Evolutionary conservation across 2,329 filamentous ascomycete species (phyloP).

Genomic region (Neurospora sp.): DNA sequence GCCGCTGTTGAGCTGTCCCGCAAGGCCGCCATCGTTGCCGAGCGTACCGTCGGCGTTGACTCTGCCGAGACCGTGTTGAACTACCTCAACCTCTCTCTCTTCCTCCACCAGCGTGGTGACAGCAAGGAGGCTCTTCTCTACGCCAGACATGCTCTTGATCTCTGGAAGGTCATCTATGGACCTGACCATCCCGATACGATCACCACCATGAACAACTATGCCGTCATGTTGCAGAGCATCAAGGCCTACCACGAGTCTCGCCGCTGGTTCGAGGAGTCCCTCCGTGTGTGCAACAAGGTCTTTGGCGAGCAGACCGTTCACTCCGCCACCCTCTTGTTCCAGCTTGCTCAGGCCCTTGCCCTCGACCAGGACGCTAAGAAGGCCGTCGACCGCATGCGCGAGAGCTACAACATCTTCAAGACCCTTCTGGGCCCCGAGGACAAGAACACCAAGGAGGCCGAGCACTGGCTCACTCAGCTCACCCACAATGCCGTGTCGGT

Average conservation of each 20-base stretch:
- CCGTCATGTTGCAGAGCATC: constrained; percentile 93
- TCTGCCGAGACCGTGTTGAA: constrained; percentile 88
- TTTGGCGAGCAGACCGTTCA: constrained; percentile 87
- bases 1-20: constrained; percentile 89
- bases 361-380: constrained; percentile 92
- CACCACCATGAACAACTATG: constrained; percentile 96
- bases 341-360: constrained; percentile 89
- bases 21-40: constrained; percentile 92
- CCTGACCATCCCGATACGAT: constrained; percentile 92
- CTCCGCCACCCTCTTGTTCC: constrained; percentile 90
- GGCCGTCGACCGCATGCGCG: constrained; percentile 87
- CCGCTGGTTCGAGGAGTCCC: constrained; percentile 91
- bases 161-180: constrained; percentile 97
- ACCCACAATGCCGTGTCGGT: constrained; percentile 92
- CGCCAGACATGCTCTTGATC: constrained; percentile 81
- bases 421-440: constrained; percentile 77
- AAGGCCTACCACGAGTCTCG: constrained; percentile 93
- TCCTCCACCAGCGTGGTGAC: constrained; percentile 86
- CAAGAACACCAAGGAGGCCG: constrained; percentile 96
- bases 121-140: constrained; percentile 81
- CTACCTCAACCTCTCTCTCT: constrained; percentile 91
- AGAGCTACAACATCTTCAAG: constrained; percentile 94
- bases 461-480: constrained; percentile 91
- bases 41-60: constrained; percentile 88
- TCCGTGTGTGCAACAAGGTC: constrained; percentile 78